phyloP scores from a whole-genome alignment of 108 stramenopile genomes.

The Ochromonas danica region DNA sequence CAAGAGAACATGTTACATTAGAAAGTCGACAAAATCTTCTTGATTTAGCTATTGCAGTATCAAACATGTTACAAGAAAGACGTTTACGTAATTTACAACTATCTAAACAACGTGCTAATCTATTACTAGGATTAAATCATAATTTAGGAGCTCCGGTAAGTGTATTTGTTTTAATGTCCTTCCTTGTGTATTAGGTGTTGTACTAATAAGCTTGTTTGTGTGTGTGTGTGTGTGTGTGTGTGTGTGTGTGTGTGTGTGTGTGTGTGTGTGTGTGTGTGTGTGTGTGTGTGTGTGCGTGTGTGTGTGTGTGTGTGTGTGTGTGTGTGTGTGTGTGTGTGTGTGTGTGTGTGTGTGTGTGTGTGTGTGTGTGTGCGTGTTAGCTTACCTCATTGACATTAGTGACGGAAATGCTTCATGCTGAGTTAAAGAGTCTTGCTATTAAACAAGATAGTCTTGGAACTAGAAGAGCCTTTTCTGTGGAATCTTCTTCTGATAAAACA shows the following conservation, averaged over 20 bases:
- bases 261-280: too few species aligned
- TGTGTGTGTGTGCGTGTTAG: not conserved
- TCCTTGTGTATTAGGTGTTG: not conserved
- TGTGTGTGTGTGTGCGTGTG: too few species aligned
- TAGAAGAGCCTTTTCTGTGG: not conserved
- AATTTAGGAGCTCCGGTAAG: not conserved
- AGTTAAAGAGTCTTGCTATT: not conserved
- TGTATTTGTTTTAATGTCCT: not conserved
- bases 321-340: too few species aligned
- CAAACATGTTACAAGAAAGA: not conserved
- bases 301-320: too few species aligned
- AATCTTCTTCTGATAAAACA: not conserved
- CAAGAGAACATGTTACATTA: not conserved
- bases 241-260: too few species aligned
- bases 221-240: not conserved
- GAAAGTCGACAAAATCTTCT: not conserved
- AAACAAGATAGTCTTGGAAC: not conserved
- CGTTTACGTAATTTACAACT: not conserved
- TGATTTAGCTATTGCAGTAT: not conserved
- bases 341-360: too few species aligned
- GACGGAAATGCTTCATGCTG: not conserved
- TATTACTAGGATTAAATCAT: not conserved
- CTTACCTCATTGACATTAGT: not conserved
- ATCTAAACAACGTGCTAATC: not conserved
- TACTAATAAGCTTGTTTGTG: too few species aligned